Base-by-base conservation (phyloP, 2,329 filamentous ascomycete genomes). In the Helicocarpus griseus region DNA sequence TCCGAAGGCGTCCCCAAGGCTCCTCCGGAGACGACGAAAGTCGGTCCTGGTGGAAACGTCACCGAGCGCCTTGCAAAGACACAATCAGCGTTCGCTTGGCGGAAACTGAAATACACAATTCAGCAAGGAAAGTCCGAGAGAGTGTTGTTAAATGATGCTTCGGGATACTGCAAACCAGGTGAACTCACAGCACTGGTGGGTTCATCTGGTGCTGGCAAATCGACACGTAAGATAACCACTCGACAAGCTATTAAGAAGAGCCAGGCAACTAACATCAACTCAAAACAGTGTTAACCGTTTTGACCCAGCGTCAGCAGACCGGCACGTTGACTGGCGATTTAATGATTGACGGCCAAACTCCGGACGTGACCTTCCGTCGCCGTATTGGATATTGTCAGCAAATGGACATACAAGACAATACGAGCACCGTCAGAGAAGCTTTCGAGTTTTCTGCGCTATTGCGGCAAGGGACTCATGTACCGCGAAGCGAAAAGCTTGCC, bases 141-240 rank as follows among this genome's bases (percentile, higher is more conserved):
- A 19, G 74, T 77, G 58, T 69, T 86, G 1, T 68, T 86, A 44
- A 79, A 85, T 61, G 75, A 81, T 2, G 79, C 89, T 47, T 80
- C 75, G 53, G 87, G 87, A 0, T 89, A 86, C 58, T 85, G 81
- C 5, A 87, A 86, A 61, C 86, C 86, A 0, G 86, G 87, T 5
- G 72, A 83, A 28, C 78, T 91, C 73, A 79, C 86, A n/a, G 87
- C 87, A 0, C 73, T 91, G 0, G 85, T 90, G 69, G 87, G 87
- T 29, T 83, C 84, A 1, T 86, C 80, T 5, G 85, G 85, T 21
- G 86, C 87, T 6, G 87, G 87, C 7, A 90, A 90, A 67, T 66
- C 63, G 13, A 66, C 64, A 17, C 55, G 64, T 66, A 58, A 58
- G 63, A 49, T 7, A 36, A 11, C 26, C 19, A 36, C 29, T 19